phyloP scores from a whole-genome alignment of 495 filamentous ascomycete species.

The Talaromyces borbonicus region DNA sequence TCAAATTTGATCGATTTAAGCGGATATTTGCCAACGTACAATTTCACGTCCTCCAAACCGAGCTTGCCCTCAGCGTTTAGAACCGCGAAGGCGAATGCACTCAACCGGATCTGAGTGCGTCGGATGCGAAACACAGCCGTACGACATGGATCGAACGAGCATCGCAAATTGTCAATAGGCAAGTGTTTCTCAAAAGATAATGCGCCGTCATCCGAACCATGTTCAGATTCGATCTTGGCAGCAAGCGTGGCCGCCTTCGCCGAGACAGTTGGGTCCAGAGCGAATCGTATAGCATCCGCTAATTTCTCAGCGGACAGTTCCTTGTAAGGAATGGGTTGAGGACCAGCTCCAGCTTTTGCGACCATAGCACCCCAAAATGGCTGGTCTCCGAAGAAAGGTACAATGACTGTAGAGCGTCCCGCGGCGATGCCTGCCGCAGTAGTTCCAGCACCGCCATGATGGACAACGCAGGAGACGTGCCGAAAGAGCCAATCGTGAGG shows the following conservation, averaged over 20 bases:
- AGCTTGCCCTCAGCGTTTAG: constrained; percentile 52
- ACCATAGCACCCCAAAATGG: constrained; percentile 78
- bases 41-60: constrained; percentile 53
- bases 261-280: constrained; percentile 45
- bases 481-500: constrained; percentile 81
- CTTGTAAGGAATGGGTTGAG: constrained; percentile 59
- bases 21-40: constrained; percentile 43
- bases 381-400: constrained; percentile 83
- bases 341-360: constrained; percentile 60
- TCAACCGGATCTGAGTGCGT: constrained; percentile 51
- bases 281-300: constrained; percentile 49
- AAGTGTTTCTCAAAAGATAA: constrained; percentile 62
- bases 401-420: constrained; percentile 62
- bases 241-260: constrained; percentile 50
- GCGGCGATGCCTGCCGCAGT: constrained; percentile 63
- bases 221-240: constrained; percentile 51
- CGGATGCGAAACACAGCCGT: constrained; percentile 63
- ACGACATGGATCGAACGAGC: constrained; percentile 51
- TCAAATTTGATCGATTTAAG: not conserved
- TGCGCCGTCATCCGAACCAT: constrained; percentile 52
- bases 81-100: constrained; percentile 57
- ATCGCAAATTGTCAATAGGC: constrained; percentile 49
- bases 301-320: constrained; percentile 53
- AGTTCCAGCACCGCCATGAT: constrained; percentile 77
- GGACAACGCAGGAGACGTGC: constrained; percentile 64